These are phyloP conservation scores for Apiotrichum gamsii DNA, from an alignment of 1,284 basidiomycete species.

Conservation along the genomic window DNA sequence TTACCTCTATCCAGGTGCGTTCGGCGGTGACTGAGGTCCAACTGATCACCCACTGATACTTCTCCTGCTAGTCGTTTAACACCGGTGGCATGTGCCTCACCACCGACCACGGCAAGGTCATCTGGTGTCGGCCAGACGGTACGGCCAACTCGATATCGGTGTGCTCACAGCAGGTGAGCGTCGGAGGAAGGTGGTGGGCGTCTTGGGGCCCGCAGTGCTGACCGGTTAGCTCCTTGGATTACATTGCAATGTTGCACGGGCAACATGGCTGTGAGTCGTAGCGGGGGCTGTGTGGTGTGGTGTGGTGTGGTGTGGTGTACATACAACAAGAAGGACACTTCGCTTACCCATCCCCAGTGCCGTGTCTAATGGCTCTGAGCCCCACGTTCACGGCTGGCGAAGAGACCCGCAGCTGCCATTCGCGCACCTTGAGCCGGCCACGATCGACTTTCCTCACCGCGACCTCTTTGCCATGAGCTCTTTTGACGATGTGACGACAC, in stretches of 20 bases:
- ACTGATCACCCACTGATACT: too few relatives aligned
- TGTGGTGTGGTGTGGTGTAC: too few relatives aligned
- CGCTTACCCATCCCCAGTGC: slow-evolving; percentile 1
- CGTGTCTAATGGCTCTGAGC: slow-evolving; percentile 24
- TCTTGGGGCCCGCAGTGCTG: not conserved
- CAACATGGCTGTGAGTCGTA: slow-evolving; percentile 31
- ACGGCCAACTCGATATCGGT: slow-evolving; percentile 20
- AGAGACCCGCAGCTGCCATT: slow-evolving; percentile 15
- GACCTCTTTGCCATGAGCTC: slow-evolving; percentile 30
- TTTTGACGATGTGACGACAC: slow-evolving; percentile 30
- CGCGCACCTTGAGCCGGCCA: slow-evolving; percentile 15
- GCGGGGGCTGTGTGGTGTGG: too few relatives aligned
- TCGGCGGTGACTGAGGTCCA: not conserved
- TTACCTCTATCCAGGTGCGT: slow-evolving; percentile 28
- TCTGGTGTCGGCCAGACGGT: slow-evolving; percentile 8
- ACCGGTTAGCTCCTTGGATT: slow-evolving; percentile 26
- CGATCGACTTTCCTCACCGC: slow-evolving; percentile 22
- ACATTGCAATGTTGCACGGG: slow-evolving; percentile 28
- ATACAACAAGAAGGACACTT: too few relatives aligned
- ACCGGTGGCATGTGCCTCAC: slow-evolving; percentile 14
- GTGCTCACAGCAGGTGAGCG: slow-evolving; percentile 28
- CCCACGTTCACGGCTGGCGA: slow-evolving; percentile 34
- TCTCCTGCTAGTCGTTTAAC: not conserved
- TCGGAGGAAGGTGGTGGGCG: not conserved
- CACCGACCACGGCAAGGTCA: slow-evolving; percentile 37